Evolutionary conservation across 2,329 filamentous ascomycete species (phyloP).

Genomic region (Ophiocordyceps sinensis): DNA sequence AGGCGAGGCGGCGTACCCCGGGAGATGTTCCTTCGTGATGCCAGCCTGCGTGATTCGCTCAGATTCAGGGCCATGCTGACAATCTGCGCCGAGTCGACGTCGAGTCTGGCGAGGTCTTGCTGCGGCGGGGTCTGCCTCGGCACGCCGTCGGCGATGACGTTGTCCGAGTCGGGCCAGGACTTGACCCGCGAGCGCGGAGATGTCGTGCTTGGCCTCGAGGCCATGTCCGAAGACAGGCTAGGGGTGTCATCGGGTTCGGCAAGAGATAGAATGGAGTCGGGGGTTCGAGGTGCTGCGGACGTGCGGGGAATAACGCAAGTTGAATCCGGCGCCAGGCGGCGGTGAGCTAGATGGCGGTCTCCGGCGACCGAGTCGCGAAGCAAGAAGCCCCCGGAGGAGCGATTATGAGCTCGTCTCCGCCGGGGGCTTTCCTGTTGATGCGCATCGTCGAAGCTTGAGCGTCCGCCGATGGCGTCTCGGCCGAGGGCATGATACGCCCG

Average conservation of each 20-base stretch:
- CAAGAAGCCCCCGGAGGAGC: constrained; percentile 35
- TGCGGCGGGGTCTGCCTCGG: not conserved
- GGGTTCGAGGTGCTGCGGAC: not conserved
- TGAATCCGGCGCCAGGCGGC: constrained; percentile 12
- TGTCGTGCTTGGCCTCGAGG: not conserved
- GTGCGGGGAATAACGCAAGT: constrained; percentile 7
- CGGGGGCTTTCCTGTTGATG: constrained; percentile 9
- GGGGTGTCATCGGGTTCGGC: not conserved
- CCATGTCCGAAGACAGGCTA: not conserved
- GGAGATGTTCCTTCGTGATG: constrained; percentile 39
- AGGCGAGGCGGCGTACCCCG: constrained; percentile 36
- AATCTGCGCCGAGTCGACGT: constrained; percentile 75
- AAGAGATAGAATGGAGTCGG: not conserved
- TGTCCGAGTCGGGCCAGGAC: not conserved
- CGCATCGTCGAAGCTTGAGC: constrained; percentile 2
- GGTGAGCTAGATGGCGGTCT: constrained; percentile 16
- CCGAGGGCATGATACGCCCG: constrained; percentile 1
- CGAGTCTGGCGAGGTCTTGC: constrained; percentile 20
- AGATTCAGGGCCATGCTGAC: constrained; percentile 84
- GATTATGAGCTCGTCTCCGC: constrained; percentile 22
- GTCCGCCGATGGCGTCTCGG: not conserved
- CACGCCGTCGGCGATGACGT: not conserved
- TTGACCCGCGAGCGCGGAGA: not conserved
- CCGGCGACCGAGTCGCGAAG: constrained; percentile 28
- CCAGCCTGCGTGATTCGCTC: constrained; percentile 63